Evolutionary conservation across 768 basidiomycete species (phyloP), one percentile per base, ranked within the genome.

Genomic region (Pleurotus djamor): DNA sequence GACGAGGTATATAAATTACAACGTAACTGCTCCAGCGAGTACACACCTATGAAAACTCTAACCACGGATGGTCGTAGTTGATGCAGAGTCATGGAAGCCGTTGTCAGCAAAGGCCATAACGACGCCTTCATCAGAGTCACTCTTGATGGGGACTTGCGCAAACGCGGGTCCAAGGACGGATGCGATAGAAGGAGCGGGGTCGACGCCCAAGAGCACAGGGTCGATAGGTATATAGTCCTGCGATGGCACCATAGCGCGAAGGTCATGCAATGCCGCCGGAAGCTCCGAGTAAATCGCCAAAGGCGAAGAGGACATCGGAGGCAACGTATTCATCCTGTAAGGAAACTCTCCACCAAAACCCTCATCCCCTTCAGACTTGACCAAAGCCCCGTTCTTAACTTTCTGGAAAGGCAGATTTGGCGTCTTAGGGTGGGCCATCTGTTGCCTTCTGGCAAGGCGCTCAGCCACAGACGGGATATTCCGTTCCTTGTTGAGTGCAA

Each of bases 371-470:
- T 50, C 44, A 37, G n/a, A 8, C 14, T 5, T 10, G 37, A 9
- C 28, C 34, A 17, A 17, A 16, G 45, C 14, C 9, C 28, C 52
- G 47, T 21, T 9, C 21, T 28, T 41, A 41, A n/a, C 38, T 4
- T 41, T 14, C 7, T 41, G 38, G 38, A 7, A 14, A 32, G 49
- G 70, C 52, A 79, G 67, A 1, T 76, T 78, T 2, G 79, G 79
- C 14, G 78, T 67, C 38, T 77, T 72, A 2, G 76, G 75, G 17
- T 56, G 54, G 7, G 17, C n/a, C 12, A 52, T 60, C 21, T 28
- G 21, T 57, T 56, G 63, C 48, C 34, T n/a, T 37, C 41, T 32
- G 38, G 35, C 55, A 43, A 33, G 28, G 3, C 54, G 54, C 17
- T 52, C 56, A 61, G 13, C 49, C 61, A 34, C 32, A 49, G 52